A percentile compares a stretch with the other conserved stretches of the same genome.
These are phyloP conservation scores for Senecio squalidus DNA, from an alignment of 140 eudicot species.

Conservation along the genomic window DNA sequence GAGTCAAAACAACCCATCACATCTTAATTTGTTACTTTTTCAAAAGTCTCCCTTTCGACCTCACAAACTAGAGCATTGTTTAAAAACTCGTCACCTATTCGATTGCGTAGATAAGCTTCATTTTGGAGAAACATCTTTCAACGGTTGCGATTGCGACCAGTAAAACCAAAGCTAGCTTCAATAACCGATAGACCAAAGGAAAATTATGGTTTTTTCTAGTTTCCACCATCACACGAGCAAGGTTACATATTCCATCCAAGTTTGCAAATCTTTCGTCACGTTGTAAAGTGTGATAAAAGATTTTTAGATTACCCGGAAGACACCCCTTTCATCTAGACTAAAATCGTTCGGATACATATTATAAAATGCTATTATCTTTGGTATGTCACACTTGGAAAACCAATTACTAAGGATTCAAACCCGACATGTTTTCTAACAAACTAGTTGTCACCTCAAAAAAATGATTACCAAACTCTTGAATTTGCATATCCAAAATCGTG, in stretches of 20 bases:
- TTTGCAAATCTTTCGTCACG: neutral
- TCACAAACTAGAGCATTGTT: neutral
- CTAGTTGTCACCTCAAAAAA: neutral
- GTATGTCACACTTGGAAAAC: neutral
- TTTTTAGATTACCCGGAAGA: too few relatives aligned
- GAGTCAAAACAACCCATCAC: neutral
- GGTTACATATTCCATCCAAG: neutral
- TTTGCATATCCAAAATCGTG: neutral
- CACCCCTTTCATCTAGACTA: too few relatives aligned
- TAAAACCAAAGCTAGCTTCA: neutral
- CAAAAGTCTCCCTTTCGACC: neutral
- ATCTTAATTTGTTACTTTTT: neutral
- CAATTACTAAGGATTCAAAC: neutral
- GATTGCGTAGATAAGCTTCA: neutral
- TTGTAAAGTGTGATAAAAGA: neutral
- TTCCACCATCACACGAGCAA: neutral
- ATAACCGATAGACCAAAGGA: neutral
- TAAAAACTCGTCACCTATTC: too few relatives aligned
- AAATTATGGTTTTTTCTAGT: too few relatives aligned
- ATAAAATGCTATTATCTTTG: neutral
- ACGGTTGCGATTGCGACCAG: neutral
- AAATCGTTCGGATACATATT: neutral
- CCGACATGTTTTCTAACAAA: neutral
- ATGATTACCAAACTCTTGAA: neutral
- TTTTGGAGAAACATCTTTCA: neutral